Evolutionary conservation across 2,329 filamentous ascomycete genomes (phyloP).

Genomic region (Beauveria scarabaeidicola): DNA sequence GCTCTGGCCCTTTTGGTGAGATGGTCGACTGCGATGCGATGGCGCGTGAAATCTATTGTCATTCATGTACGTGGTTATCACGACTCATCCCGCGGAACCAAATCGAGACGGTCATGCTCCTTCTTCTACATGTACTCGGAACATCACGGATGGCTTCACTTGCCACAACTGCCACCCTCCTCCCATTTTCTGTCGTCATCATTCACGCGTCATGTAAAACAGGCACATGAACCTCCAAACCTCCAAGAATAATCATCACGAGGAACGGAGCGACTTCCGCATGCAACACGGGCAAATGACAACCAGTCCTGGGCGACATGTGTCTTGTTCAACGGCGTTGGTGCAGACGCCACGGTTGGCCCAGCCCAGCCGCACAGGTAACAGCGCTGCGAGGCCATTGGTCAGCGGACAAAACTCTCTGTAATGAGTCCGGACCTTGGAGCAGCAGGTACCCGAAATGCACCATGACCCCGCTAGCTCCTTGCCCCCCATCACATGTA

Average conservation of each 20-base stretch:
- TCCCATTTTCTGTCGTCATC: neutral
- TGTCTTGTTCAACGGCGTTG: neutral
- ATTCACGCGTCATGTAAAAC: neutral
- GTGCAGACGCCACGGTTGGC: conserved; percentile 2
- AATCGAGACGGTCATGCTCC: no score
- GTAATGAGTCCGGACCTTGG: neutral
- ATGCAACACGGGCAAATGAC: neutral
- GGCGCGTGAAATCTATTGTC: neutral
- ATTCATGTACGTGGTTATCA: neutral
- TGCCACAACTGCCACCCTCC: neutral
- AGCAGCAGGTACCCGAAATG: neutral
- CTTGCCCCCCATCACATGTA: conserved; percentile 1
- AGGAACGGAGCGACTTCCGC: neutral
- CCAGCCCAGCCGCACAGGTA: conserved; percentile 20
- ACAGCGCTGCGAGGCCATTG: conserved; percentile 20
- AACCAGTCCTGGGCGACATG: neutral
- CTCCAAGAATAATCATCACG: conserved; percentile 4
- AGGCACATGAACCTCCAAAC: neutral
- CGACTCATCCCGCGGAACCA: neutral
- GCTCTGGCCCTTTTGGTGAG: neutral
- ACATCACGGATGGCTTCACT: neutral
- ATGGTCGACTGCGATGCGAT: neutral
- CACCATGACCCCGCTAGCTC: neutral
- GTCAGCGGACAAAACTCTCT: conserved; percentile 8
- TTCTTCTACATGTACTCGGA: neutral